These are phyloP conservation scores for Trichothecium roseum DNA, from an alignment of 2,329 filamentous ascomycete species.

Conservation along the genomic window DNA sequence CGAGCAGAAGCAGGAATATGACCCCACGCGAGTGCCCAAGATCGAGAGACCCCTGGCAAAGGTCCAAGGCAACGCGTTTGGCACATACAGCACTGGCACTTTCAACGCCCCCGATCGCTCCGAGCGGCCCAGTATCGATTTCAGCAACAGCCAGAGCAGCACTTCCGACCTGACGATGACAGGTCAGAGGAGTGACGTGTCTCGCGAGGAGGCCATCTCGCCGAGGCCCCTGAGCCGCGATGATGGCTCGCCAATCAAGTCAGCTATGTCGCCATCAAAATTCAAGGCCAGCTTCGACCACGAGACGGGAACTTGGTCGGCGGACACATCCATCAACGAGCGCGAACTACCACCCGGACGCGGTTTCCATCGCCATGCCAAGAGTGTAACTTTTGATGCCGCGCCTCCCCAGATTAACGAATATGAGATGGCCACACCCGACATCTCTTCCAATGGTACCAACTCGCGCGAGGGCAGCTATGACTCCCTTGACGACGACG, in stretches of 20 bases:
- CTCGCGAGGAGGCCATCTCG: conserved; percentile 11
- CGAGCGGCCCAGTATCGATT: conserved; percentile 28
- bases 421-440: conserved; percentile 95
- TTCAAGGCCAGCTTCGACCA: conserved; percentile 62
- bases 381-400: conserved; percentile 94
- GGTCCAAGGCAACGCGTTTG: conserved; percentile 62
- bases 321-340: conserved; percentile 50
- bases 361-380: conserved; percentile 71
- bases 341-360: conserved; percentile 53
- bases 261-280: conserved; percentile 63
- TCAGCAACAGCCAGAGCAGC: conserved; percentile 40
- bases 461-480: conserved; percentile 90
- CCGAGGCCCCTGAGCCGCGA: conserved; percentile 54
- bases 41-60: conserved; percentile 76
- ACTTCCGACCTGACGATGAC: conserved; percentile 28
- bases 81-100: conserved; percentile 43
- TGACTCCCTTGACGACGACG: conserved; percentile 69
- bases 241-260: conserved; percentile 75
- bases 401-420: conserved; percentile 92
- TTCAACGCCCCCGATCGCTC: conserved; percentile 36
- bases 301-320: conserved; percentile 57
- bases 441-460: conserved; percentile 83
- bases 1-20: conserved; percentile 87
- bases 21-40: conserved; percentile 65
- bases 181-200: conserved; percentile 12